Percentiles rank a stretch among this genome's conserved stretches.
These are phyloP conservation scores for Salvia rosmarinus DNA, from an alignment of 257 asterid species.

Conservation along the genomic window DNA sequence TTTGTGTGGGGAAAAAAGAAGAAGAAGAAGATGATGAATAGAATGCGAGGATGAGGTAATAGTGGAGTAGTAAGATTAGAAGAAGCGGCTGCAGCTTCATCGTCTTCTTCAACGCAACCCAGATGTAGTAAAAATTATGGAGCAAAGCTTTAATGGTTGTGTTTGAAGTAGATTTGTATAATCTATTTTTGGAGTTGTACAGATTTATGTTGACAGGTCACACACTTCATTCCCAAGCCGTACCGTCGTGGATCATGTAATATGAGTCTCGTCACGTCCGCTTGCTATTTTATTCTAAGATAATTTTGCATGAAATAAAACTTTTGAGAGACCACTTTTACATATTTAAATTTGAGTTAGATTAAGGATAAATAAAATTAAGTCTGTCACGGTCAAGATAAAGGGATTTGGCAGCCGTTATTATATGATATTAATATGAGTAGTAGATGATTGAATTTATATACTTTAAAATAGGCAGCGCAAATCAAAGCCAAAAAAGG, in stretches of 20 bases:
- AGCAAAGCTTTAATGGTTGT: not conserved
- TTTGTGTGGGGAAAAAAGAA: slow-evolving; percentile 31
- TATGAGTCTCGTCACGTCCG: not conserved
- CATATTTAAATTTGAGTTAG: too few relatives aligned
- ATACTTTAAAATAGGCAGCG: not conserved
- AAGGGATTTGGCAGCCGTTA: too few relatives aligned
- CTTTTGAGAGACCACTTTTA: too few relatives aligned
- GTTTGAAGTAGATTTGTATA: too few relatives aligned
- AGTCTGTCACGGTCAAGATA: too few relatives aligned
- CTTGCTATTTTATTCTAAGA: not conserved
- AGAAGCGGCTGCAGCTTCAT: slow-evolving; percentile 29
- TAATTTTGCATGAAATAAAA: too few relatives aligned
- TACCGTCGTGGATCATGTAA: not conserved
- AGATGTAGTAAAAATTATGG: not conserved
- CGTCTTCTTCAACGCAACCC: slow-evolving; percentile 19
- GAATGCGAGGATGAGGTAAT: slow-evolving; percentile 21
- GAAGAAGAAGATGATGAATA: too few relatives aligned
- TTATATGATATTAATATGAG: too few relatives aligned
- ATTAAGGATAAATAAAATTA: too few relatives aligned
- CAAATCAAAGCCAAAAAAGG: not conserved
- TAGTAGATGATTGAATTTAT: not conserved
- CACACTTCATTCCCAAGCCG: not conserved
- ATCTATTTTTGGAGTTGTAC: not conserved
- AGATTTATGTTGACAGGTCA: slow-evolving; percentile 16
- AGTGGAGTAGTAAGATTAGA: slow-evolving; percentile 24